These are phyloP conservation scores for Cystoisospora suis DNA, from an alignment of 169 alveolate genomes.

Conservation along the genomic window DNA sequence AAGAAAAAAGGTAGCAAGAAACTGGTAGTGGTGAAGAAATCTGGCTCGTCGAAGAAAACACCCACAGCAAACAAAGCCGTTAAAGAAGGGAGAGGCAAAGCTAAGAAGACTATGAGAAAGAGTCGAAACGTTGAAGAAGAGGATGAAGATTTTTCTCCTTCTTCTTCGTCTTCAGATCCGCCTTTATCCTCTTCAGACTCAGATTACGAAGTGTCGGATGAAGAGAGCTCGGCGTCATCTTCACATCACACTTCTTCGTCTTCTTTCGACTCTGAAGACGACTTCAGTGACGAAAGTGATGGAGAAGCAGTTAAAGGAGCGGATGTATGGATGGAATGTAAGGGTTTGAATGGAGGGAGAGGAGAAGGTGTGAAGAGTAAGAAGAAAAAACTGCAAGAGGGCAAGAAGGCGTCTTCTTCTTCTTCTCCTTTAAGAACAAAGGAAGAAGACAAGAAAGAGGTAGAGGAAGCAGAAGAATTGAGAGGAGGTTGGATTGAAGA, in stretches of 20 bases:
- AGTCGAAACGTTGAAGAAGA: not conserved
- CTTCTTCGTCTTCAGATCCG: not conserved
- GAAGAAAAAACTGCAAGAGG: no score
- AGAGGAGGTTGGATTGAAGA: conserved; percentile 51
- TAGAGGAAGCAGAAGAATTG: conserved; percentile 37
- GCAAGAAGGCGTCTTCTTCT: no score
- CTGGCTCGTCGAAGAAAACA: not conserved
- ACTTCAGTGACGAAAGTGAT: no score
- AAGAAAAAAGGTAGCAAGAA: conserved; percentile 33
- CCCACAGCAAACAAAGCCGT: not conserved
- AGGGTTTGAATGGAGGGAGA: not conserved
- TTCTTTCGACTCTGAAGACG: not conserved
- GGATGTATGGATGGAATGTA: not conserved
- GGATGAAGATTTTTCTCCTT: not conserved
- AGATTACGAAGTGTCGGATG: not conserved
- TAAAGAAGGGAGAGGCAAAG: not conserved
- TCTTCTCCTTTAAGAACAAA: not conserved
- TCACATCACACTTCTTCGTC: not conserved
- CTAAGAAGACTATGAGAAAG: not conserved
- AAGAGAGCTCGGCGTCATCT: not conserved
- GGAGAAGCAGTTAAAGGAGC: no score
- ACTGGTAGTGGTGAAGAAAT: not conserved
- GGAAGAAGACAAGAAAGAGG: not conserved
- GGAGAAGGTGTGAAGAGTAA: not conserved
- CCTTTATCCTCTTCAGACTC: not conserved